Evolutionary conservation across 208 protist species (phyloP).

Genomic region (Pavlovales sp.): DNA sequence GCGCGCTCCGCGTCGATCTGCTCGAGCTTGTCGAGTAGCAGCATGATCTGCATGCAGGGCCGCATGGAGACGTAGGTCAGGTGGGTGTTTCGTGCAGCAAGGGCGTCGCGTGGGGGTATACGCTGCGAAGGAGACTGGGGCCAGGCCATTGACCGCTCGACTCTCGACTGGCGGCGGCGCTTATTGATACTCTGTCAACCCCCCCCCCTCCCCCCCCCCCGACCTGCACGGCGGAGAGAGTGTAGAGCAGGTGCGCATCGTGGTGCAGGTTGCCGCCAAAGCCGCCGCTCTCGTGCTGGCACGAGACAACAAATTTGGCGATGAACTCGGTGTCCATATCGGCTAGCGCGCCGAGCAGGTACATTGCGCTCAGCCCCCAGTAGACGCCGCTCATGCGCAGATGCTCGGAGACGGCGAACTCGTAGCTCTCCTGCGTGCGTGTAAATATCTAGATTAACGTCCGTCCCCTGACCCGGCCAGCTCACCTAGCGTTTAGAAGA

Average conservation of each 20-base stretch:
- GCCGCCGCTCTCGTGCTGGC: slow-evolving; percentile 85
- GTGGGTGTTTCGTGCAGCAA: too few relatives aligned
- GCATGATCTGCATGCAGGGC: slow-evolving; percentile 87
- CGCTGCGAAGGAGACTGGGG: too few relatives aligned
- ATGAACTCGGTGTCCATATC: slow-evolving; percentile 78
- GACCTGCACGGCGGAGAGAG: slow-evolving; percentile 90
- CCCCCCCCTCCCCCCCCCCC: too few relatives aligned
- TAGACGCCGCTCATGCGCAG: slow-evolving; percentile 92
- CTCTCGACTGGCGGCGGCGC: background rate
- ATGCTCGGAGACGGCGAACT: slow-evolving; percentile 88
- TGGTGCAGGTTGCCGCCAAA: slow-evolving; percentile 93
- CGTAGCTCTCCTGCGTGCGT: slow-evolving; percentile 58
- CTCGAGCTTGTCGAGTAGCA: slow-evolving; percentile 71
- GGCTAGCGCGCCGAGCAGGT: slow-evolving; percentile 62
- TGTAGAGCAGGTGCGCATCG: slow-evolving; percentile 97
- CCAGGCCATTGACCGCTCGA: too few relatives aligned
- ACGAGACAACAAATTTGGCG: slow-evolving; percentile 81
- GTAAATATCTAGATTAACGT: too few relatives aligned
- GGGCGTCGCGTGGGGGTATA: too few relatives aligned
- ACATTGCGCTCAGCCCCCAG: slow-evolving; percentile 83
- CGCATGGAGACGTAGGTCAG: too few relatives aligned
- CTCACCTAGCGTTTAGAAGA: too few relatives aligned
- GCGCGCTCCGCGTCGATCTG: slow-evolving; percentile 69
- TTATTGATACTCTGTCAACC: background rate
- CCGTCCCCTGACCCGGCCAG: too few relatives aligned